Evolutionary conservation across 371 early-diverging fungal species (phyloP).

Genomic region (Syncephalastrum sp.): DNA sequence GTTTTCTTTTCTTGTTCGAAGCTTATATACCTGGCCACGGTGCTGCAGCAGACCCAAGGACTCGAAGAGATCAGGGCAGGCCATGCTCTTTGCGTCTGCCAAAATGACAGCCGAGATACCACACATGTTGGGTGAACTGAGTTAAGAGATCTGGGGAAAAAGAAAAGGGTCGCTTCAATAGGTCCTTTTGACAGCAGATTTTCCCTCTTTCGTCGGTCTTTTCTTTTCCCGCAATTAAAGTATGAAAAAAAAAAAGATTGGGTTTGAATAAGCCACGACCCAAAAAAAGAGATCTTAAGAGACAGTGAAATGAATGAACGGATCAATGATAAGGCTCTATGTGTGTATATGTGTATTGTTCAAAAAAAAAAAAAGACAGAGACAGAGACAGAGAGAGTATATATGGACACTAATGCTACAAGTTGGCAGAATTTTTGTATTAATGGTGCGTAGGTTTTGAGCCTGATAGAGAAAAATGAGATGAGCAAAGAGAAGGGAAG

Average conservation of each 20-base stretch:
- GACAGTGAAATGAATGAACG: no score
- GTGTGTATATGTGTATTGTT: neutral
- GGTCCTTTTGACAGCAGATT: no score
- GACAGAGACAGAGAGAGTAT: neutral
- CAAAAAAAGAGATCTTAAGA: no score
- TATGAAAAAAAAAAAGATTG: no score
- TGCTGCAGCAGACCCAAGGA: conserved; percentile 93
- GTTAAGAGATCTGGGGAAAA: no score
- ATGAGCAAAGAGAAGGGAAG: no score
- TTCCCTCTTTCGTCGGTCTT: no score
- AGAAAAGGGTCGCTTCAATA: no score
- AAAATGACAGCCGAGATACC: conserved; percentile 89
- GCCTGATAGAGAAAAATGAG: conserved; percentile 16
- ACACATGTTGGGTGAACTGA: conserved; percentile 67
- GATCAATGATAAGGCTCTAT: neutral
- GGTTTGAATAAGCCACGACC: no score
- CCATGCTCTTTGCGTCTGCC: conserved; percentile 74
- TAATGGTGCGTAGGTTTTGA: conserved; percentile 52
- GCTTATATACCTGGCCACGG: conserved; percentile 86
- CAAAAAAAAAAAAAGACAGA: neutral
- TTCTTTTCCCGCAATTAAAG: no score
- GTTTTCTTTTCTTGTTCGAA: conserved; percentile 6
- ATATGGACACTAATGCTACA: neutral
- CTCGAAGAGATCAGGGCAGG: conserved; percentile 88
- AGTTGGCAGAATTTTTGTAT: neutral